phyloP scores from a whole-genome alignment of 306 rosid genomes.

The Dalbergia cochinchinensis region DNA sequence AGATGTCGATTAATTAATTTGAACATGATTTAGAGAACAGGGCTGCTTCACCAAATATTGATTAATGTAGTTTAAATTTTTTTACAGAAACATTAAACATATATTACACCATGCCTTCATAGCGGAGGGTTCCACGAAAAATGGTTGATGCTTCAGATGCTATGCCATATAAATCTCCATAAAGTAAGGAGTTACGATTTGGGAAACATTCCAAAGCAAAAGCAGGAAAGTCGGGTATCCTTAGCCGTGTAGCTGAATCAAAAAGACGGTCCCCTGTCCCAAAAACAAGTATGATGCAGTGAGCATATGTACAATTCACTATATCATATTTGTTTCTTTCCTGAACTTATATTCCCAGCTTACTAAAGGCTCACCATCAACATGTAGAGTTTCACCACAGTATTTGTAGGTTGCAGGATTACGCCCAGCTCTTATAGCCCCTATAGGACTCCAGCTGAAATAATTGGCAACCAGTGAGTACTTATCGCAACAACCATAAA shows the following conservation, averaged over 20 bases:
- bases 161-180: slow-evolving; percentile 85
- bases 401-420: slow-evolving; percentile 88
- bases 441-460: slow-evolving; percentile 95
- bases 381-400: slow-evolving; percentile 68
- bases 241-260: slow-evolving; percentile 77
- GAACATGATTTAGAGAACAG: slow-evolving; percentile 21
- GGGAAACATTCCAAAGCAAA: slow-evolving; percentile 94
- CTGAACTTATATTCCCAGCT: background rate
- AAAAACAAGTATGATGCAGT: slow-evolving; percentile 4
- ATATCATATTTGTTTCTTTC: background rate
- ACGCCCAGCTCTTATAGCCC: slow-evolving; percentile 89
- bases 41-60: slow-evolving; percentile 1
- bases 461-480: slow-evolving; percentile 46
- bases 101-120: slow-evolving; percentile 71
- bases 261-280: slow-evolving; percentile 76
- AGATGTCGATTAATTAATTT: background rate
- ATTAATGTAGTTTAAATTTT: slow-evolving; percentile 21
- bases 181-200: slow-evolving; percentile 82
- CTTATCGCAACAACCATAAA: slow-evolving; percentile 22
- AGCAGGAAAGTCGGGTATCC: slow-evolving; percentile 87
- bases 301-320: slow-evolving; percentile 27
- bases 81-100: background rate
- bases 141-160: slow-evolving; percentile 82
- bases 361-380: slow-evolving; percentile 72
- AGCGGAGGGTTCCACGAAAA: slow-evolving; percentile 97